Percentiles rank a stretch among this genome's conserved stretches.
phyloP scores from a whole-genome alignment of 495 filamentous ascomycete genomes.

The Xylaria bambusicola region DNA sequence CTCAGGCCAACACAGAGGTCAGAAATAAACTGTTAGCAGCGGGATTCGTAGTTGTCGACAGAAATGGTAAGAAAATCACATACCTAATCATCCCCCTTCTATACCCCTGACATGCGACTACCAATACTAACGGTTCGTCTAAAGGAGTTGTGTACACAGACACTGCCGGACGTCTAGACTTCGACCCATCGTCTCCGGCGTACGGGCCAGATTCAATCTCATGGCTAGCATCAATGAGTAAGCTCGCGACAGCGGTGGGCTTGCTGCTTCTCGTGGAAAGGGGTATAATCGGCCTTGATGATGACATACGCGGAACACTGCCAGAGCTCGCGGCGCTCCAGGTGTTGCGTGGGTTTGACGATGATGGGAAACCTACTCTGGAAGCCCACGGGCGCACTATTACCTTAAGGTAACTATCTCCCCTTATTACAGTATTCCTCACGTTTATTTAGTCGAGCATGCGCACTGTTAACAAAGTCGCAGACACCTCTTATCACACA shows the following conservation, averaged over 20 bases:
- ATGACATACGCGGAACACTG: conserved; percentile 30
- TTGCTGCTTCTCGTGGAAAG: conserved; percentile 40
- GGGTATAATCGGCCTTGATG: conserved; percentile 36
- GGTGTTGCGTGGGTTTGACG: conserved; percentile 31
- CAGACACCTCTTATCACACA: conserved; percentile 39
- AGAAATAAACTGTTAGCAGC: conserved; percentile 2
- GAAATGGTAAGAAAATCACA: neutral
- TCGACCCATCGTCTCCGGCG: conserved; percentile 10
- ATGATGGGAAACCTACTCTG: conserved; percentile 26
- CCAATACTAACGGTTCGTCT: neutral
- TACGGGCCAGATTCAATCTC: conserved; percentile 30
- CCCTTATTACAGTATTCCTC: no score
- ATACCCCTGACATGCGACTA: neutral
- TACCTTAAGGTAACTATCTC: conserved; percentile 23
- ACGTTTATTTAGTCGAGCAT: no score
- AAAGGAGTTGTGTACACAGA: conserved; percentile 1
- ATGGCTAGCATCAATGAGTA: conserved; percentile 37
- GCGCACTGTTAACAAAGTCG: neutral
- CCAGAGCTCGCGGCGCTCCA: conserved; percentile 35
- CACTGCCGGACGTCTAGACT: neutral
- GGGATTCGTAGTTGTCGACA: conserved; percentile 1
- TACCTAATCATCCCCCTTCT: neutral
- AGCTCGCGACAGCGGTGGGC: conserved; percentile 37
- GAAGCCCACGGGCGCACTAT: conserved; percentile 29
- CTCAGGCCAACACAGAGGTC: neutral